Conservation (phyloP, 164 flowering plant genomes). For the Echeveria elegans region DNA sequence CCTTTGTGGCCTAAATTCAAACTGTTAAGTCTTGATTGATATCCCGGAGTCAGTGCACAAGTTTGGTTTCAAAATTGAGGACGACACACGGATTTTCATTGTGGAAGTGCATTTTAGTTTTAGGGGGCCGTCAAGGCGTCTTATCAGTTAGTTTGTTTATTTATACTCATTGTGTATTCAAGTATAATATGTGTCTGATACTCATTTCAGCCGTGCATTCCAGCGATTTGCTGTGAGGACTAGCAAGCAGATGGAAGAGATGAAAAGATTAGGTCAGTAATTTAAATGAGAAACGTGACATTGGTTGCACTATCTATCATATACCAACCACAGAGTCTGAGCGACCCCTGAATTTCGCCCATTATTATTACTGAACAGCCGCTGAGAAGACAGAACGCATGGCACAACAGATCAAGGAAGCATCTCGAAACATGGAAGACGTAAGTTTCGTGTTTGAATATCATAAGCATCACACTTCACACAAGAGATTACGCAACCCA, state of each 20-base stretch:
- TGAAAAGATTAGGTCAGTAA: not conserved
- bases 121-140: not conserved
- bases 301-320: not conserved
- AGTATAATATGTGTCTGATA: not conserved
- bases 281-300: no score
- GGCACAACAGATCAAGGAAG: not conserved
- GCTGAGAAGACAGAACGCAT: not conserved
- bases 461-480: no score
- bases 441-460: not conserved
- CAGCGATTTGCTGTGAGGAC: slow-evolving; percentile 96
- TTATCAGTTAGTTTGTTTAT: not conserved
- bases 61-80: no score
- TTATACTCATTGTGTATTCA: not conserved
- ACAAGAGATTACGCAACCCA: no score
- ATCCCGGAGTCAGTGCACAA: no score
- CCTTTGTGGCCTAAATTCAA: no score
- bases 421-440: not conserved
- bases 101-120: no score
- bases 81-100: no score
- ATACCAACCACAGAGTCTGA: not conserved
- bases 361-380: not conserved
- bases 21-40: no score
- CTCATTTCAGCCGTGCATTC: slow-evolving; percentile 45
- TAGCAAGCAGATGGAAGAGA: slow-evolving; percentile 9
- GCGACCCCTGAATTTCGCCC: not conserved